phyloP scores from a whole-genome alignment of 352 stramenopile genomes.

The Nothophytophthora sp. region DNA sequence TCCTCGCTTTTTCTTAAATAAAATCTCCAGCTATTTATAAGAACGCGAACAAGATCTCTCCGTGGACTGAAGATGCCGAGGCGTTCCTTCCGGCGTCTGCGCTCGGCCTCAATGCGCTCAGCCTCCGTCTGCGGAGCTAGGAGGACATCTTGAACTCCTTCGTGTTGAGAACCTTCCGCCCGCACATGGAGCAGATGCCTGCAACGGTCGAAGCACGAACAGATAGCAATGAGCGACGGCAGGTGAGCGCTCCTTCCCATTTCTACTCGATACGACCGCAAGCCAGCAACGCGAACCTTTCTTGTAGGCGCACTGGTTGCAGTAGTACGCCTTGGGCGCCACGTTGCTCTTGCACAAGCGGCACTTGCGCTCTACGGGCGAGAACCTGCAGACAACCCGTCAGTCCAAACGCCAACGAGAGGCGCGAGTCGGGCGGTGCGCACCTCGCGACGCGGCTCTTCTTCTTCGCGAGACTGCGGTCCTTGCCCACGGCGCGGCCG shows the following conservation, averaged over 20 bases:
- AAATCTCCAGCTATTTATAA: too few relatives aligned
- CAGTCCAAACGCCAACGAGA: too few relatives aligned
- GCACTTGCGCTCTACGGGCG: constrained; percentile 52
- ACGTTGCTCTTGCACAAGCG: constrained; percentile 68
- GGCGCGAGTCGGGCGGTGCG: too few relatives aligned
- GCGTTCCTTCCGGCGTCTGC: too few relatives aligned
- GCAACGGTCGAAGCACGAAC: too few relatives aligned
- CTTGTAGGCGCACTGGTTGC: constrained; percentile 78
- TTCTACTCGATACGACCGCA: too few relatives aligned
- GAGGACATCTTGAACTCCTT: constrained; percentile 71
- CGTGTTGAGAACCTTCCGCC: constrained; percentile 60
- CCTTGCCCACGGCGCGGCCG: constrained; percentile 36
- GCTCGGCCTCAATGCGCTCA: too few relatives aligned
- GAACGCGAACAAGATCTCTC: too few relatives aligned
- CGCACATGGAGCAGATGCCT: constrained; percentile 74
- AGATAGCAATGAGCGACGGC: too few relatives aligned
- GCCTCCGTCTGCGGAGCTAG: constrained; percentile 1
- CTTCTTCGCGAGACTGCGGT: constrained; percentile 43
- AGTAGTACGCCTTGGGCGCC: constrained; percentile 62
- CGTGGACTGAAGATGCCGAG: too few relatives aligned
- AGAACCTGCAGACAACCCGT: constrained; percentile 29
- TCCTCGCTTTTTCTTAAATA: too few relatives aligned
- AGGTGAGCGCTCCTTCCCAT: too few relatives aligned
- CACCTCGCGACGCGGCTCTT: constrained; percentile 38
- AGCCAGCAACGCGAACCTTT: constrained; percentile 42